Conservation (phyloP, 2,329 filamentous ascomycete species). For the Verticillium longisporum region DNA sequence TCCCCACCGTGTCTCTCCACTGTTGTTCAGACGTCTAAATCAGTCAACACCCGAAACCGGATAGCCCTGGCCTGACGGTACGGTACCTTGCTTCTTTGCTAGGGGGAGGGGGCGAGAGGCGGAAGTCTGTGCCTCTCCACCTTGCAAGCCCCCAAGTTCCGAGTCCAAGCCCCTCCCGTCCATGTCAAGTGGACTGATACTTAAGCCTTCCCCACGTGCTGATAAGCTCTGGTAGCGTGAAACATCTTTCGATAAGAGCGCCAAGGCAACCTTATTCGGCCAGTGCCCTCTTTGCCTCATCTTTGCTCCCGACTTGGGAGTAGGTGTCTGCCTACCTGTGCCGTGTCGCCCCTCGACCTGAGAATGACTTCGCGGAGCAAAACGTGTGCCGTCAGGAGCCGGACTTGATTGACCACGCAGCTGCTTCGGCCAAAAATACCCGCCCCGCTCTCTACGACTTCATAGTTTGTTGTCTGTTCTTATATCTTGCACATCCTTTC, state of each 20-base stretch:
- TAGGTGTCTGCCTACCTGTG: not conserved
- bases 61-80: not conserved
- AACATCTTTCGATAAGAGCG: not conserved
- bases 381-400: not conserved
- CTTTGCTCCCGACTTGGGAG: constrained; percentile 3
- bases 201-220: not conserved
- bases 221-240: not conserved
- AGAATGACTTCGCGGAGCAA: not conserved
- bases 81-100: not conserved
- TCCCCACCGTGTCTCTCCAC: not conserved
- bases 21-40: not conserved
- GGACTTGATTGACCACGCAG: not conserved
- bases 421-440: not conserved
- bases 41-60: not conserved
- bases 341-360: not conserved
- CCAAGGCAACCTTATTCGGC: not conserved
- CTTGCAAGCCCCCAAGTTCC: not conserved
- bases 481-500: constrained; percentile 7
- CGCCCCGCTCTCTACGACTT: not conserved
- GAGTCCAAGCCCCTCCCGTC: not conserved
- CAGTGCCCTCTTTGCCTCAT: not conserved
- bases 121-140: too few relatives aligned
- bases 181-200: not conserved
- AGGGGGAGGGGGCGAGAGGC: too few relatives aligned
- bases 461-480: constrained; percentile 6